Base-by-base conservation (phyloP, 2,329 filamentous ascomycete species). In the Cercospora citrullina region DNA sequence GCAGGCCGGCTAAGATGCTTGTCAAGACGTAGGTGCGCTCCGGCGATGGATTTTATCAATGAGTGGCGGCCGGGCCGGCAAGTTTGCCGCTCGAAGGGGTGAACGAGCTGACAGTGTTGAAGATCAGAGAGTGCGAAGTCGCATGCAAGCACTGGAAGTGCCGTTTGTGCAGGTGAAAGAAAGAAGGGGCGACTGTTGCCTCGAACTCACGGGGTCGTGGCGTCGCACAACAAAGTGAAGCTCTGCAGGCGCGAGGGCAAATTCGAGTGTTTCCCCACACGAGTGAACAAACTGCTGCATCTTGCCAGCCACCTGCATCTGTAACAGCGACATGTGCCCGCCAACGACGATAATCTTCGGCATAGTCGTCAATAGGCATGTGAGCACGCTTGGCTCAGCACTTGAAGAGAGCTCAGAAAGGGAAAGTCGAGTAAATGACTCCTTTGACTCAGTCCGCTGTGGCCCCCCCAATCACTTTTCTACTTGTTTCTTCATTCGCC, bases 401-500 rank as follows among this genome's bases (percentile, higher is more conserved):
- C 36, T 42, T 9, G 6, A 42, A 42, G 36, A 42, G 36, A 42
- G 36, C 36, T 6, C 16, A 42, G 16, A n/a, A 42, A n/a, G 16
- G 6, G 36, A 42, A 42, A n/a, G 36, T n/a, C 6, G 36, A 2
- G 36, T 42, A 7, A n/a, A 42, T 42, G 36, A 42, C 18, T 23
- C 14, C 45, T 26, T 51, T 10, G 4, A 51, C 18, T 51, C 45
- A 39, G 14, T 39, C 36, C 6, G 36, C 36, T 42, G 36, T 42
- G 36, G 45, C 6, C 21, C 45, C 21, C 45, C 23, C 45, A 23
- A 51, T 51, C 18, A 23, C 21, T n/a, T 14, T 23, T 23, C 45
- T 51, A 33, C 7, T 12, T 31, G 14, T 16, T 28, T n/a, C 26
- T 28, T 31, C 53, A 58, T 28, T 73, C 70, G 31, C 70, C 72